phyloP scores from a whole-genome alignment of 78 protist genomes.

The Mastigamoeba balamuthi region DNA sequence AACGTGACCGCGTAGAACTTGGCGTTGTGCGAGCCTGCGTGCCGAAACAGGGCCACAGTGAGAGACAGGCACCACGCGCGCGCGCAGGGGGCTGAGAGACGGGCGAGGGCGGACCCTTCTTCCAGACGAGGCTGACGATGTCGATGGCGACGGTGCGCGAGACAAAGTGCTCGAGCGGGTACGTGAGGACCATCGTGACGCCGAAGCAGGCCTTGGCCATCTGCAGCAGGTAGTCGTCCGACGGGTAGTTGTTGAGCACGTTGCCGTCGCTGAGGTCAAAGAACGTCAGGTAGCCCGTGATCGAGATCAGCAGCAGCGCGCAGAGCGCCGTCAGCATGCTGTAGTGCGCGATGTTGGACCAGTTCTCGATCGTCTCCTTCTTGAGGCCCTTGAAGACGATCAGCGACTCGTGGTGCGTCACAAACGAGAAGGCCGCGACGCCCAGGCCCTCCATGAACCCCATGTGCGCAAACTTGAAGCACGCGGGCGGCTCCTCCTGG shows the following conservation, averaged over 20 bases:
- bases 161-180: slow-evolving; percentile 8
- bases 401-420: neutral
- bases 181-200: neutral
- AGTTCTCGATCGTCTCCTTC: neutral
- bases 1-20: neutral
- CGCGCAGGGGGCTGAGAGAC: no score
- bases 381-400: neutral
- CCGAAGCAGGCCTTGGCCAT: neutral
- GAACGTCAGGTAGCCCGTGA: neutral
- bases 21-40: neutral
- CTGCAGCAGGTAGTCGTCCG: neutral
- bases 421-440: neutral
- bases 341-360: neutral
- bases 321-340: neutral
- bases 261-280: neutral
- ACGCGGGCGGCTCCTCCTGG: no score
- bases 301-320: neutral
- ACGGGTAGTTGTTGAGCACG: neutral
- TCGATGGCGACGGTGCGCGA: neutral
- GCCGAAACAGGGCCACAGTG: neutral
- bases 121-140: no score
- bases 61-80: no score
- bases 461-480: neutral
- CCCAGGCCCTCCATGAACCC: neutral
- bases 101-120: no score